These are phyloP conservation scores for Nannochloris sp. DNA, from an alignment of 139 green algal species.

Conservation along the genomic window DNA sequence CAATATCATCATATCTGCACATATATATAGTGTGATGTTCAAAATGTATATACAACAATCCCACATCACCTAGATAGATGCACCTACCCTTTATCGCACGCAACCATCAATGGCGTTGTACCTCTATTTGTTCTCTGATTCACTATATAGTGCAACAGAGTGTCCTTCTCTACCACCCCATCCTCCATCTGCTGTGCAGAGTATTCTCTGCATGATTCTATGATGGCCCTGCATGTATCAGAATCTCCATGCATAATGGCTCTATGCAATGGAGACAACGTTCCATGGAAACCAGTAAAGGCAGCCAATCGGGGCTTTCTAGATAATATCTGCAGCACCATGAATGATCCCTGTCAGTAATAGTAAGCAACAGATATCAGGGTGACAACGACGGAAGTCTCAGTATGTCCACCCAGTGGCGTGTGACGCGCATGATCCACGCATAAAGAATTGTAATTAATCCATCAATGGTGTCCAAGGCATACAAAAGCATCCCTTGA, in stretches of 20 bases:
- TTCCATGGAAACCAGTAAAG: conserved; percentile 23
- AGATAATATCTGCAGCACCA: conserved; percentile 6
- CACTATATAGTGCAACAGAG: conserved; percentile 8
- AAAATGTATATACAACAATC: too few relatives aligned
- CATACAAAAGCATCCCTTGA: too few relatives aligned
- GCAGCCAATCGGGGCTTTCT: conserved; percentile 18
- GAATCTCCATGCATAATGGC: conserved; percentile 14
- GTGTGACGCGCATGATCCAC: too few relatives aligned
- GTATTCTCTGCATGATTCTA: conserved; percentile 17
- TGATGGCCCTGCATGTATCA: conserved; percentile 13
- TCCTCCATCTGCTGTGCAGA: neutral
- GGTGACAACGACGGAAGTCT: too few relatives aligned
- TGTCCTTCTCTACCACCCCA: neutral
- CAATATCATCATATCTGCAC: conserved; percentile 14
- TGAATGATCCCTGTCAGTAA: neutral
- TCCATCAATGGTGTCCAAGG: too few relatives aligned
- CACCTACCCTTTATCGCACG: conserved; percentile 27
- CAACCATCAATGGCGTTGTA: conserved; percentile 41
- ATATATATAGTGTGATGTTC: too few relatives aligned
- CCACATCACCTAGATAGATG: too few relatives aligned
- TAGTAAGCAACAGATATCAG: too few relatives aligned
- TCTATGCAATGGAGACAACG: conserved; percentile 18
- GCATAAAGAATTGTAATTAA: too few relatives aligned
- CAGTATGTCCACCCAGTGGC: too few relatives aligned
- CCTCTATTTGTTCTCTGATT: conserved; percentile 29